phyloP scores from a whole-genome alignment of 768 basidiomycete species.

The Rhizopogon vinicolor region DNA sequence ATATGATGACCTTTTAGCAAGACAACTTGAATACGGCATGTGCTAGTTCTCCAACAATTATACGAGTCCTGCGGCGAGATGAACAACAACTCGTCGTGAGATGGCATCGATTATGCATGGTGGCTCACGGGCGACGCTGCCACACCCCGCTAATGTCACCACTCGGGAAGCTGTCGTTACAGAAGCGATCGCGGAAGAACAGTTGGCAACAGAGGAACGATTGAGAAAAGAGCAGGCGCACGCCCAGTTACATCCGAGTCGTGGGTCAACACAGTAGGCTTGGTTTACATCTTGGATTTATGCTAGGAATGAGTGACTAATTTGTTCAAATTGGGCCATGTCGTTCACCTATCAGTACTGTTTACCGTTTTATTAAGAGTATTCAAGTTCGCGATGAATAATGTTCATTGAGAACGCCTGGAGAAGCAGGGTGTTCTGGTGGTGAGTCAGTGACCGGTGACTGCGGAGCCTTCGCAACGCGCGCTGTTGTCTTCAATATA shows the following conservation, averaged over 20 bases:
- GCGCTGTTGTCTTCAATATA: too few relatives aligned
- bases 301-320: conserved; percentile 18
- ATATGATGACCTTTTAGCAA: background rate
- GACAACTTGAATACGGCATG: background rate
- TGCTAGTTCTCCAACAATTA: conserved; percentile 5
- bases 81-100: background rate
- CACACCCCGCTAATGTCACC: conserved; percentile 35
- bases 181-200: conserved; percentile 70
- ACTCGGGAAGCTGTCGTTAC: conserved; percentile 59
- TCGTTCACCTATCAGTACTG: too few relatives aligned
- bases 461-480: too few relatives aligned
- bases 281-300: conserved; percentile 72
- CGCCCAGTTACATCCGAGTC: conserved; percentile 37
- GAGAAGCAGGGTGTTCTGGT: too few relatives aligned
- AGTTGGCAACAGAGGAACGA: conserved; percentile 47
- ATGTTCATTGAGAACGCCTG: too few relatives aligned
- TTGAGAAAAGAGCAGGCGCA: conserved; percentile 53
- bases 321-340: background rate
- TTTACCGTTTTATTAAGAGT: too few relatives aligned
- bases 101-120: conserved; percentile 9
- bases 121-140: conserved; percentile 10
- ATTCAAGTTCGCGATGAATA: too few relatives aligned
- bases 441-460: too few relatives aligned
- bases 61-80: conserved; percentile 12
- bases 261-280: conserved; percentile 37